phyloP scores from a whole-genome alignment of 352 stramenopile genomes.

The Aphanomyces astaci region DNA sequence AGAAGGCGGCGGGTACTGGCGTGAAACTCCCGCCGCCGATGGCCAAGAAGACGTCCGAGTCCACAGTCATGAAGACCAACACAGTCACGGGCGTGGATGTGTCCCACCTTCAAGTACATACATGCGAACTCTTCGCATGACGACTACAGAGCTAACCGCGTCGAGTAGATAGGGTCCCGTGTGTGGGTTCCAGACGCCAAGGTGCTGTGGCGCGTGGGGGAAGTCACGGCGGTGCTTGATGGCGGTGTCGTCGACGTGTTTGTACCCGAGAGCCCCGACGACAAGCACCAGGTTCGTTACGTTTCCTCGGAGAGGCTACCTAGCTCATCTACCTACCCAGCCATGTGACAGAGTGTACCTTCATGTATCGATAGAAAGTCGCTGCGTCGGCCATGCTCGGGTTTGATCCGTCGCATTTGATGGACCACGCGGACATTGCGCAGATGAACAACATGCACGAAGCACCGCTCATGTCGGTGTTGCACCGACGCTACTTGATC shows the following conservation, averaged over 20 bases:
- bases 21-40: not conserved
- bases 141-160: not conserved
- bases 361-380: not conserved
- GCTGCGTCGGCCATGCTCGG: conserved; percentile 25
- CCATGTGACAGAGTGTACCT: too few relatives aligned
- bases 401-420: conserved; percentile 76
- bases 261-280: conserved; percentile 20
- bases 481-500: conserved; percentile 68
- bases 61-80: conserved; percentile 1
- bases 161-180: not conserved
- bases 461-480: conserved; percentile 63
- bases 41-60: not conserved
- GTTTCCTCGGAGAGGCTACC: too few relatives aligned
- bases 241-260: conserved; percentile 7
- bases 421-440: conserved; percentile 78
- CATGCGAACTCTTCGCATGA: not conserved
- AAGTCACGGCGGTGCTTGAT: conserved; percentile 43
- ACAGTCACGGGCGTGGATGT: conserved; percentile 13
- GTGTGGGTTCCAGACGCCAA: conserved; percentile 72
- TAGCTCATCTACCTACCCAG: too few relatives aligned
- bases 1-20: conserved; percentile 1
- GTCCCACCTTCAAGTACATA: conserved; percentile 13
- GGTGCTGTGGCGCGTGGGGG: conserved; percentile 70
- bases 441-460: conserved; percentile 89
- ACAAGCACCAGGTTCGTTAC: conserved; percentile 16